Evolutionary conservation across 225 moss, liverwort and hornwort genomes (phyloP), one percentile per base, ranked within the genome.

Genomic region (Polytrichum formosum): DNA sequence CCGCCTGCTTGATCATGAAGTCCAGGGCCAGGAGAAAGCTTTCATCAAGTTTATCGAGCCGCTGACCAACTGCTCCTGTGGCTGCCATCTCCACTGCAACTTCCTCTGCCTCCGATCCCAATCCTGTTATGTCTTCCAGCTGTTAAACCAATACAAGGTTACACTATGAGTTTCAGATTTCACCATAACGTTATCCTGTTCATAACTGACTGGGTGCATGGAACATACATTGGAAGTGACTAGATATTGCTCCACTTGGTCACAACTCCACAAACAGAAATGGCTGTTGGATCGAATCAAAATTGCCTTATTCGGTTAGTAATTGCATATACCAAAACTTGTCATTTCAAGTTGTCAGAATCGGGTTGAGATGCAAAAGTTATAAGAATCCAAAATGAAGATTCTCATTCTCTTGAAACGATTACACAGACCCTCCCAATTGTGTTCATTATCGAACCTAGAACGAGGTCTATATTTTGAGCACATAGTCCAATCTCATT

Each of bases 61-160:
- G 91, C 73, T 99, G 84, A 46, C 94, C 94, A 56, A 99, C 77
- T 4, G 81, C 91, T 64, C 94, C 94, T 22, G 94, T 92, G 28
- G 91, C 98, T 66, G 94, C 98, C 98, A 99, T 94, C 67, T 91
- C 82, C 54, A 99, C 85, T 22, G 94, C 98, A 70, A 85, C 87
- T 70, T 85, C 75, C 90, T 99, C 98, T 35, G 91, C 94, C 70
- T 99, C 67, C 46, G 90, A 87, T 29, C 87, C 84, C 37, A 99
- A 77, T 70, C 85, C 80, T 67, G 91, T 90, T 65, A 90, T 89
- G 65, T 90, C 96, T 75, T 79, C 85, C 9, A 96, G 81, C 96
- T 96, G 83, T 56, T 77, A 66, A 6, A 37, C 60, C 76, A 46
- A 46, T 46, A 46, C 46, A 4, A 46, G 46, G 16, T 37, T 37